phyloP scores from a whole-genome alignment of 2,329 filamentous ascomycete species.

The Talaromyces amestolkiae region DNA sequence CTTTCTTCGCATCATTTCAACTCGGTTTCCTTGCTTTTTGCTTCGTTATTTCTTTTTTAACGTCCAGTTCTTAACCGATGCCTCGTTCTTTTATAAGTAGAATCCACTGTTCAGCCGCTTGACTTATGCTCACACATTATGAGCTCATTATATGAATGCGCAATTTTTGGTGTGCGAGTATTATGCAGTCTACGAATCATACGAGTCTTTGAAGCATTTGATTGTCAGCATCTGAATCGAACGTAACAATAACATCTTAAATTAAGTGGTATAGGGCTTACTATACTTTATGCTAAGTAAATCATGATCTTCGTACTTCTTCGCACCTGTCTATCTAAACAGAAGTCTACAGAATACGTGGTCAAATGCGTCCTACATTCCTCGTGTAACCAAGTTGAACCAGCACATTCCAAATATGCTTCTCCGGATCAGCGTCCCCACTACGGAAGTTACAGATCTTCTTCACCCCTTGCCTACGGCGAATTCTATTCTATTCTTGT shows the following conservation, averaged over 20 bases:
- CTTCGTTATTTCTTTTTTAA: background rate
- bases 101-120: background rate
- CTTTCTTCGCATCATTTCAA: background rate
- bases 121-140: background rate
- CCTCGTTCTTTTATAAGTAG: background rate
- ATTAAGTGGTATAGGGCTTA: background rate
- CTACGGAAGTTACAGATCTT: slow-evolving; percentile 5
- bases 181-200: background rate
- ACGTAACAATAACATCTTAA: background rate
- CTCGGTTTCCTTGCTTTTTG: background rate
- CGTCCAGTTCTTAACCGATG: background rate
- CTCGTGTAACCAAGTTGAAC: background rate
- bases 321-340: background rate
- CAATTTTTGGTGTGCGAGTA: background rate
- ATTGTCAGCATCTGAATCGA: background rate
- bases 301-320: background rate
- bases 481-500: slow-evolving; percentile 13
- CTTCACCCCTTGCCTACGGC: background rate
- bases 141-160: background rate
- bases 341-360: background rate
- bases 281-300: background rate
- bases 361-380: background rate
- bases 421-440: slow-evolving; percentile 17
- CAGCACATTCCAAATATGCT: slow-evolving; percentile 2
- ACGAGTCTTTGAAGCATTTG: background rate